Evolutionary conservation across 164 flowering plant species (phyloP).

Genomic region (Magnolia changhungtana): DNA sequence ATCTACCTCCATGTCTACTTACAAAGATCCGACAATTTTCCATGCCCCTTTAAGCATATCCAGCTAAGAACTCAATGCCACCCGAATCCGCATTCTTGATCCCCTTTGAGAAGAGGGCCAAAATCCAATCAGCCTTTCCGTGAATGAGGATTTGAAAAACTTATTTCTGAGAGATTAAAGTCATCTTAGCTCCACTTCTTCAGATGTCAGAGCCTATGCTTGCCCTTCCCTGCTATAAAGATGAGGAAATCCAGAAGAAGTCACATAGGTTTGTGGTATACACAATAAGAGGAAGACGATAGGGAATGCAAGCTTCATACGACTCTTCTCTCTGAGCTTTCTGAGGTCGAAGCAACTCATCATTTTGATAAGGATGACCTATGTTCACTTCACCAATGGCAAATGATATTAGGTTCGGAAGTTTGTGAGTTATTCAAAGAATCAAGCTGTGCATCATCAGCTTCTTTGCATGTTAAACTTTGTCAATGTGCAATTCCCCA

Average conservation of each 20-base stretch:
- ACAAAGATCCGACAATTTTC: background rate
- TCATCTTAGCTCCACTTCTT: background rate
- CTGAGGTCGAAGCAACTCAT: background rate
- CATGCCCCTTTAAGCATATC: background rate
- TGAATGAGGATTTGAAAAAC: background rate
- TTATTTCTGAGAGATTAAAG: background rate
- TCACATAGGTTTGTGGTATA: background rate
- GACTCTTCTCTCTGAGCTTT: background rate
- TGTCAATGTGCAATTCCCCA: background rate
- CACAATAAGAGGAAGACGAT: background rate
- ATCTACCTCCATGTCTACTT: background rate
- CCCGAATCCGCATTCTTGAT: background rate
- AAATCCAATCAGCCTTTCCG: background rate
- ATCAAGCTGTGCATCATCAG: background rate
- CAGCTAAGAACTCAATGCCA: background rate
- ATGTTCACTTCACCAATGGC: background rate
- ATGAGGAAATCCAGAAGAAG: background rate
- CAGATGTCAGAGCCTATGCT: background rate
- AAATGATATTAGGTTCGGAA: background rate
- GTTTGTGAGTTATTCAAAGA: background rate
- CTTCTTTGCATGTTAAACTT: background rate
- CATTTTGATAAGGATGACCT: background rate
- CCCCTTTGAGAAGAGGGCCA: background rate
- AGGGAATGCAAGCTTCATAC: conserved; percentile 2
- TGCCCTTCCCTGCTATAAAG: background rate